phyloP scores from a whole-genome alignment of 805 yeast species.

The Kodamaea sagamina region DNA sequence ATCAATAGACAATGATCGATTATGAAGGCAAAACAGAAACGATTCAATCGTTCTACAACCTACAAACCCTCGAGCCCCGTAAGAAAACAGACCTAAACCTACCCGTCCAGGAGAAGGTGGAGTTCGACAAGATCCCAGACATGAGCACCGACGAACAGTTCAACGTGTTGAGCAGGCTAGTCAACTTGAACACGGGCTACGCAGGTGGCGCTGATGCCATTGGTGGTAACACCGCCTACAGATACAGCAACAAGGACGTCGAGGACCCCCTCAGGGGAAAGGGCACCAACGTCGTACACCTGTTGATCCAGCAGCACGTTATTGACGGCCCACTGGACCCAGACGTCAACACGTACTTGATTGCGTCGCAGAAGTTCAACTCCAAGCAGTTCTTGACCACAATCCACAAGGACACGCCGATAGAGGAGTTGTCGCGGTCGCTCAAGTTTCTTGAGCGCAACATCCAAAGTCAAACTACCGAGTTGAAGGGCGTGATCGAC shows the following conservation, averaged over 20 bases:
- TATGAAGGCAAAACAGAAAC: slow-evolving; percentile 32
- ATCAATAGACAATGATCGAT: slow-evolving; percentile 26
- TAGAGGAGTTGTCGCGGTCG: slow-evolving; percentile 33
- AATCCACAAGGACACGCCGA: slow-evolving; percentile 39
- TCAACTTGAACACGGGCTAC: slow-evolving; percentile 16
- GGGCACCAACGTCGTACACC: slow-evolving; percentile 31
- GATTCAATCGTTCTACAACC: slow-evolving; percentile 33
- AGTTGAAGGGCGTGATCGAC: slow-evolving; percentile 39
- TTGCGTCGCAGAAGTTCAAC: slow-evolving; percentile 38
- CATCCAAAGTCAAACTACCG: slow-evolving; percentile 37
- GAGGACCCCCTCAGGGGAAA: slow-evolving; percentile 38
- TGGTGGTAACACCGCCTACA: slow-evolving; percentile 7
- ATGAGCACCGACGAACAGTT: slow-evolving; percentile 34
- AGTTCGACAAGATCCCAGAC: slow-evolving; percentile 21
- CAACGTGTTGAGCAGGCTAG: slow-evolving; percentile 30
- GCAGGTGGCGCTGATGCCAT: slow-evolving; percentile 12
- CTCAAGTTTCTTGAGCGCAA: slow-evolving; percentile 34
- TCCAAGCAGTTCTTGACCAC: slow-evolving; percentile 38
- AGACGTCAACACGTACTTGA: slow-evolving; percentile 31
- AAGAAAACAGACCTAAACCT: slow-evolving; percentile 21
- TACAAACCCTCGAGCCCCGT: slow-evolving; percentile 26
- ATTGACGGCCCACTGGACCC: slow-evolving; percentile 34
- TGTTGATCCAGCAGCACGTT: slow-evolving; percentile 26
- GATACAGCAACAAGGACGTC: slow-evolving; percentile 22
- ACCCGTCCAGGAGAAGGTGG: slow-evolving; percentile 15